Conservation (phyloP, 2,329 filamentous ascomycete species). For the Paracoccidioides lutzii region DNA sequence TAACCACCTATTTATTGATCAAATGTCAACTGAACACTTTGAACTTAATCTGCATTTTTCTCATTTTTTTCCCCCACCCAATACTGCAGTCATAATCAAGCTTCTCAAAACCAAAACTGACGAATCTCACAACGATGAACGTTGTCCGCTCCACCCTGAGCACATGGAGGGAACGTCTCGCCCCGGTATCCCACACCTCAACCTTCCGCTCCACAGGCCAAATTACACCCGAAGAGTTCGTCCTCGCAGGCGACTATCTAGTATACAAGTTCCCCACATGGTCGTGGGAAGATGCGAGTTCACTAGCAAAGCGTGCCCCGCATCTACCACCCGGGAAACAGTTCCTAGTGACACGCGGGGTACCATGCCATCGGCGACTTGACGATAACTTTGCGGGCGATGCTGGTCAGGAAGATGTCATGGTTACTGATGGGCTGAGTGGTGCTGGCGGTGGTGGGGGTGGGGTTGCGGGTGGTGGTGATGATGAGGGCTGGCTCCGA, state of each 20-base stretch:
- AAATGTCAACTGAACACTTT: not conserved
- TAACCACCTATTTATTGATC: too few relatives aligned
- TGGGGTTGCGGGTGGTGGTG: conserved; percentile 34
- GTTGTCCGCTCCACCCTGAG: conserved; percentile 87
- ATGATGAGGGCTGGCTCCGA: conserved; percentile 82
- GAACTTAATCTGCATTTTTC: not conserved
- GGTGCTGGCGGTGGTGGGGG: conserved; percentile 34
- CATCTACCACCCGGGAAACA: conserved; percentile 85
- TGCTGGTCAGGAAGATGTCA: conserved; percentile 70
- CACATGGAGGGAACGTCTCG: conserved; percentile 80
- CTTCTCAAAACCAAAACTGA: not conserved
- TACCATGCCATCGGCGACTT: conserved; percentile 82
- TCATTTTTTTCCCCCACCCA: not conserved
- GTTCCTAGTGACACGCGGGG: conserved; percentile 85
- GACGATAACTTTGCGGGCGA: conserved; percentile 89
- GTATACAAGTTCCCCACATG: conserved; percentile 99
- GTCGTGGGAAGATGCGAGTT: conserved; percentile 86
- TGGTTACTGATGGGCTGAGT: conserved; percentile 65
- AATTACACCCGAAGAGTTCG: conserved; percentile 94
- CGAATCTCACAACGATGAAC: conserved; percentile 50
- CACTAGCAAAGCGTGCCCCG: conserved; percentile 60
- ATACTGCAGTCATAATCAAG: too few relatives aligned
- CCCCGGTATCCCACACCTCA: conserved; percentile 76
- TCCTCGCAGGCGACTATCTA: conserved; percentile 89
- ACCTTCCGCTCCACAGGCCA: conserved; percentile 90